Base-by-base conservation (phyloP, 1,284 basidiomycete species). In the Malassezia brasiliensis region DNA sequence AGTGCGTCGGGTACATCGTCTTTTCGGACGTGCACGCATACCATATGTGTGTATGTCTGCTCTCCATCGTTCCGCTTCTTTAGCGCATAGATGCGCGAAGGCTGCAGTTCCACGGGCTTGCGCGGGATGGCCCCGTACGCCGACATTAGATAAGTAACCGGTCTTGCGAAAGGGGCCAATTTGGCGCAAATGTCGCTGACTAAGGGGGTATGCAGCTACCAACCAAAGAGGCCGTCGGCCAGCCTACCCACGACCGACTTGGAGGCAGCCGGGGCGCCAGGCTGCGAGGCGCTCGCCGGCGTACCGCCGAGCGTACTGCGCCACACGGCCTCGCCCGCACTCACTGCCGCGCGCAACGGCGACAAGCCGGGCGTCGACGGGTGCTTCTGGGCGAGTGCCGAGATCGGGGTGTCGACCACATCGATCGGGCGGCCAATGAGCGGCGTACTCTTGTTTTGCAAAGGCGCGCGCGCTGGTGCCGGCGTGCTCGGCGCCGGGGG, bases 191-290 rank as follows among this genome's bases (percentile, higher is more conserved):
- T 17, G 14, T 2, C 20, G 7, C 2, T 42, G 5, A 14, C 22
- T 31, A 10, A 15, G 14, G n/a, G 32, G 32, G 25, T 25, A 30
- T 45, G 22, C 14, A 1, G 14, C 48, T 53, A 68, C 66, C 66
- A 68, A 19, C 66, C 66, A 56, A 68, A 68, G 37, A 68, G 62
- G 28, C 65, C 63, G n/a, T 68, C 66, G 2, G 66, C 64, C 36
- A 68, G 56, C 32, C 63, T 58, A 22, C 65, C 63, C 6, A 66
- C 47, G 52, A 59, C 15, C 3, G 31, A 22, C 28, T 46, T n/a
- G 20, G 49, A 40, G 37, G 30, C 19, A 42, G 7, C 47, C 25
- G 19, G 50, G 50, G 22, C 51, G 39, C 47, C 56, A 52, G 28
- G 51, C 32, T 32, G 53, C 55, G 17, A n/a, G n/a, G 5, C 40